phyloP scores from a whole-genome alignment of 2,329 filamentous ascomycete species.

The Zymoseptoria crescenta region DNA sequence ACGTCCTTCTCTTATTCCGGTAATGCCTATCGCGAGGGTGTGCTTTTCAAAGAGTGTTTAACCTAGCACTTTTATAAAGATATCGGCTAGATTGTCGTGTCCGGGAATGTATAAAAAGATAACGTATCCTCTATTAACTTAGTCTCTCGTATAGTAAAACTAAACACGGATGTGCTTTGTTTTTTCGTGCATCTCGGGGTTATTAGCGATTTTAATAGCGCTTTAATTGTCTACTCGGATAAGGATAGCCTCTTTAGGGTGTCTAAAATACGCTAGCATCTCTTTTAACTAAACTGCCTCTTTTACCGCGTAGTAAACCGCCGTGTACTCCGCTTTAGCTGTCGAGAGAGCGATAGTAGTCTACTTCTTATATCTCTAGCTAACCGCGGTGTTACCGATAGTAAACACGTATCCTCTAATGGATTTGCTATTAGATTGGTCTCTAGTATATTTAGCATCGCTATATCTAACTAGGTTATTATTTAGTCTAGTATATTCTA shows the following conservation, averaged over 20 bases:
- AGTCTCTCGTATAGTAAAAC: neutral
- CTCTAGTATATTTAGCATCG: too few species aligned
- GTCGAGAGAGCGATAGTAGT: neutral
- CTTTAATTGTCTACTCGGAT: neutral
- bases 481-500: neutral
- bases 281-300: neutral
- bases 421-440: neutral
- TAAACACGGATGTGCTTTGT: neutral
- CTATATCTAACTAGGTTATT: neutral
- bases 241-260: neutral
- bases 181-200: neutral
- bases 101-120: neutral
- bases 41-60: neutral
- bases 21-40: too few species aligned
- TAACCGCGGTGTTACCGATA: neutral
- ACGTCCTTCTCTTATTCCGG: too few species aligned
- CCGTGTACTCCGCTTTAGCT: neutral
- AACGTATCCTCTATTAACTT: neutral
- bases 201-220: neutral
- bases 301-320: neutral
- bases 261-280: neutral
- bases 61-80: constrained; percentile 3
- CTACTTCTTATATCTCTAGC: too few species aligned
- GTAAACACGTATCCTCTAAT: neutral
- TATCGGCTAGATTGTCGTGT: neutral